Percentiles rank a stretch among this genome's conserved stretches.
These are phyloP conservation scores for Botrytis cinerea DNA, from an alignment of 2,329 filamentous ascomycete species.

Conservation along the genomic window DNA sequence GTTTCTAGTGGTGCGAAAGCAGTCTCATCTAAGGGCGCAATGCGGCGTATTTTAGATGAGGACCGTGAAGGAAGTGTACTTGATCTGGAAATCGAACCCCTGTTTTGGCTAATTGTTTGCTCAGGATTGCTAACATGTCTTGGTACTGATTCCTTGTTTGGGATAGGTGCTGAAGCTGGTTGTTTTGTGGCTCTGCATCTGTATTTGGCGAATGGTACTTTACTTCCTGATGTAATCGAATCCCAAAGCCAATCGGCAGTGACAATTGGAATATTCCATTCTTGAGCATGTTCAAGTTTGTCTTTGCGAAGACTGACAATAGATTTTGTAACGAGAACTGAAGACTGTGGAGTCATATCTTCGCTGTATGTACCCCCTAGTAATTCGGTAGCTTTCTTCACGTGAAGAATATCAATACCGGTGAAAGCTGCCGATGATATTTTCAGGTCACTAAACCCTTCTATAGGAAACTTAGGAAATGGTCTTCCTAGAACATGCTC, in stretches of 20 bases:
- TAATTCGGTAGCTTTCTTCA: constrained; percentile 73
- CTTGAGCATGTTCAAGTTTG: constrained; percentile 75
- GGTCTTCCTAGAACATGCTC: constrained; percentile 75
- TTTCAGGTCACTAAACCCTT: constrained; percentile 67
- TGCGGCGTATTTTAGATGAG: constrained; percentile 23
- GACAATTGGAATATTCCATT: constrained; percentile 80
- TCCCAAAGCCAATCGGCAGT: constrained; percentile 81
- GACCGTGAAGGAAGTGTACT: constrained; percentile 26
- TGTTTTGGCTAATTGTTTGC: background rate
- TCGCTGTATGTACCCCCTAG: constrained; percentile 83
- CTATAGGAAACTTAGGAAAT: constrained; percentile 69
- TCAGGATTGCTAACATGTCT: background rate
- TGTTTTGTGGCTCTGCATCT: constrained; percentile 41
- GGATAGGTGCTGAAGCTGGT: constrained; percentile 31
- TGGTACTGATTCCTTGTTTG: constrained; percentile 12
- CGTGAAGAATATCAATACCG: constrained; percentile 81
- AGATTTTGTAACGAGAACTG: constrained; percentile 66
- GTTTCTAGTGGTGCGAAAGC: constrained; percentile 30
- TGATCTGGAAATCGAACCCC: constrained; percentile 20
- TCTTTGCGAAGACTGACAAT: constrained; percentile 59
- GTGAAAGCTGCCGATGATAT: constrained; percentile 82
- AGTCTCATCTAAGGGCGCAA: constrained; percentile 29
- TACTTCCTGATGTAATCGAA: constrained; percentile 64
- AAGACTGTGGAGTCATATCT: constrained; percentile 68
- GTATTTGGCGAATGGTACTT: constrained; percentile 52